Evolutionary conservation across 345 rosid species (phyloP).

Genomic region (Hypericum androsaemum): DNA sequence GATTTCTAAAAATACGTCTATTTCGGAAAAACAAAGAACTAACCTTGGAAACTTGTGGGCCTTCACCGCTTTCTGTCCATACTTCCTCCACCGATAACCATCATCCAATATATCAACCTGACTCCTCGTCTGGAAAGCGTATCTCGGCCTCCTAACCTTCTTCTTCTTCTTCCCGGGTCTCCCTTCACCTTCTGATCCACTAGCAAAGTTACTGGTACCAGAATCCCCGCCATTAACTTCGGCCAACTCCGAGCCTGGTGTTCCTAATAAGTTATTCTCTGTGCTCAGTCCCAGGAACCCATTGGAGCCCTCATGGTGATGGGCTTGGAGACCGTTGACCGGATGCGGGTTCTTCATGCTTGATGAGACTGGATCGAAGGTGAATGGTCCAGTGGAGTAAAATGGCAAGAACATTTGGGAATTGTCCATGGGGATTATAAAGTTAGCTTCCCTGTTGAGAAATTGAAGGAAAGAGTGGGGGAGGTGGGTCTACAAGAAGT

Average conservation of each 20-base stretch:
- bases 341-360: constrained; percentile 8
- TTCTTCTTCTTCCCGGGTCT: constrained; percentile 16
- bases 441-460: neutral
- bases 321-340: neutral
- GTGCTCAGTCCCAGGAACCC: constrained; percentile 26
- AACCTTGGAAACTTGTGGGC: constrained; percentile 30
- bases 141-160: constrained; percentile 35
- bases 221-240: constrained; percentile 1
- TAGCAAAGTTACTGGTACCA: constrained; percentile 6
- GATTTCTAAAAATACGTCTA: no score
- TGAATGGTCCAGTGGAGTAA: constrained; percentile 14
- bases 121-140: constrained; percentile 62
- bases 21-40: neutral
- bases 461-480: neutral
- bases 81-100: constrained; percentile 73
- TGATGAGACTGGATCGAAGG: constrained; percentile 9
- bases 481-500: neutral
- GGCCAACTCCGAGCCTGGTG: constrained; percentile 5
- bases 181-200: neutral
- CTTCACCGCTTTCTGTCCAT: constrained; percentile 66
- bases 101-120: constrained; percentile 61
- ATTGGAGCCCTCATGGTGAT: constrained; percentile 3
- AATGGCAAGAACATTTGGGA: constrained; percentile 40
- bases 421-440: constrained; percentile 31
- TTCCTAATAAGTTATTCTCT: neutral